A percentile compares a stretch with the other conserved stretches of the same genome.
phyloP scores from a whole-genome alignment of 306 rosid genomes.

The Pyrus pyrifolia region DNA sequence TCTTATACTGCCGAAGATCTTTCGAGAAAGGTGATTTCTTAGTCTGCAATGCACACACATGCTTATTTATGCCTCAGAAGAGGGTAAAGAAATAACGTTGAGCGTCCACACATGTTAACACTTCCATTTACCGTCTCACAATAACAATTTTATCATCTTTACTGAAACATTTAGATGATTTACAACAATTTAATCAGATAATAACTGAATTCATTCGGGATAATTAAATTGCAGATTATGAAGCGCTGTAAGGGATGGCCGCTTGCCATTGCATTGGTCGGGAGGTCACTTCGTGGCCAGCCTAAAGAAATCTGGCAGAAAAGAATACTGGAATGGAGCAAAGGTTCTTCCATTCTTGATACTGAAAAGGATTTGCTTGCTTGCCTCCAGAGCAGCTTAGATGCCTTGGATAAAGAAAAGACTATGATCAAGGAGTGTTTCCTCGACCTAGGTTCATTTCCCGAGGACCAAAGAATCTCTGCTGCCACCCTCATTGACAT shows the following conservation, averaged over 20 bases:
- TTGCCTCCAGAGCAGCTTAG: slow-evolving; percentile 41
- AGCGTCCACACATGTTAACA: neutral
- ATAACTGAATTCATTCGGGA: no score
- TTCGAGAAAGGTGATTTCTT: slow-evolving; percentile 33
- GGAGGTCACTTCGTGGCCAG: slow-evolving; percentile 30
- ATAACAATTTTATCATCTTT: neutral
- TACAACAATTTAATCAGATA: neutral
- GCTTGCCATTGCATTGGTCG: slow-evolving; percentile 41
- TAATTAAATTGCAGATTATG: slow-evolving; percentile 39
- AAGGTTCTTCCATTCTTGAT: slow-evolving; percentile 24
- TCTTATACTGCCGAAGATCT: slow-evolving; percentile 16
- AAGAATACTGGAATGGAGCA: slow-evolving; percentile 12
- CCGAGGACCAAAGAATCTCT: slow-evolving; percentile 51
- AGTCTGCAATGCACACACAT: slow-evolving; percentile 8
- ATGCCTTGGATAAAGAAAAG: slow-evolving; percentile 18
- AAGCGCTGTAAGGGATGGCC: slow-evolving; percentile 46
- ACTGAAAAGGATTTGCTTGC: slow-evolving; percentile 15
- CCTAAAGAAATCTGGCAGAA: slow-evolving; percentile 21
- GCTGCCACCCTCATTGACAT: slow-evolving; percentile 50
- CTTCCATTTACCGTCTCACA: neutral
- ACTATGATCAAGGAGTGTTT: slow-evolving; percentile 37
- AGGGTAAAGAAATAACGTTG: neutral
- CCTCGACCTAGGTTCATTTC: slow-evolving; percentile 49
- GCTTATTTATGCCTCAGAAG: neutral
- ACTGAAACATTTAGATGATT: neutral